Base-by-base conservation (phyloP, 208 protist genomes). In the Naegleria gruberi region DNA sequence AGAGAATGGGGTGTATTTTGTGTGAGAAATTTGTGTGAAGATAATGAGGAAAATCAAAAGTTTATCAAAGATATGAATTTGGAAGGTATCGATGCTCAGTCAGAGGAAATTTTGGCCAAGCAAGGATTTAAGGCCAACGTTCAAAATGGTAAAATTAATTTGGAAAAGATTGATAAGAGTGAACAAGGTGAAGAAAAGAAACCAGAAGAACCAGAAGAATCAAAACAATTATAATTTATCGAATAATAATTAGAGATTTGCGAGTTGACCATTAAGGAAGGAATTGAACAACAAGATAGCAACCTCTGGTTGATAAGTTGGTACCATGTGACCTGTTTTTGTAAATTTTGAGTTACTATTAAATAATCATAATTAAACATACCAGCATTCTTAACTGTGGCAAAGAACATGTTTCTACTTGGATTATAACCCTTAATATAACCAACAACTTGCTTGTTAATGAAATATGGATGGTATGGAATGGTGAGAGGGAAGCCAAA, bases 1-100 rank as follows among this genome's bases (percentile, higher is more conserved):
- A 10, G 43, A 40, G 82, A 87, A 51, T 87, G 82, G 82, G 19
- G 43, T 17, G 43, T 87, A 23, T 87, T 87, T 34, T 87, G 82
- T 40, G 30, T 87, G 5, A 37, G 82, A 34, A 87, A 87, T 55
- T 45, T 87, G 19, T 55, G 43, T 55, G 82, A 87, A 10, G 30
- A 87, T 37, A 87, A 87, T 87, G 15, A 41, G 44, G 44, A 87
- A 51, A 87, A 87, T 55, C 43, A 55, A 19, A 40, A 87, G 26
- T 47, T 55, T 8, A 87, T 87, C 30, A 30, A 10, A 65, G 51
- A 23, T 4, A 23, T 65, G 2, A 65, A 65, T 3, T 19, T 65
- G 4, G 51, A 65, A 23, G 30, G 51, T 19, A 10, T 65, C 51
- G 51, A 65, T 65, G 51, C 15, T 3, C 30, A 10, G 12, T 30